Evolutionary conservation across 1,284 basidiomycete genomes (phyloP), one percentile per base, ranked within the genome.

Genomic region (Tremellales sp.): DNA sequence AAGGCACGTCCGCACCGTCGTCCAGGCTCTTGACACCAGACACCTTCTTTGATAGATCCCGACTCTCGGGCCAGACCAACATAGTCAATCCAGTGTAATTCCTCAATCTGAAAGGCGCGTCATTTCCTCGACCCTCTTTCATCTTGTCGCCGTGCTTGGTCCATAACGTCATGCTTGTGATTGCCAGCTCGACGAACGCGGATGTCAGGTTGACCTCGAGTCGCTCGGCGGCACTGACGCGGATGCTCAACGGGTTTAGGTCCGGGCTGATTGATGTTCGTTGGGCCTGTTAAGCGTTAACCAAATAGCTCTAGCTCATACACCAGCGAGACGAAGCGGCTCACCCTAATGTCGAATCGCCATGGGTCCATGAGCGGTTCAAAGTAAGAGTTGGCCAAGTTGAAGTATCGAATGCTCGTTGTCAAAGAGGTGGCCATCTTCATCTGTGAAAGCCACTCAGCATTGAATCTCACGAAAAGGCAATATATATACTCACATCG

Each of bases 351-450:
- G 25, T 85, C 84, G 61, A 97, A 87, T 22, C 82, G 86, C 94
- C 96, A 99, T 1, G 96, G 96, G 68, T 99, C 96, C 62, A 97
- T 89, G 45, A 99, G 76, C n/a, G 97, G 96, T 74, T 99, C 96
- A 90, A 96, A 99, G 67, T 98, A 92, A 42, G 96, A 98, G 67
- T 97, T 94, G 24, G 87, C 86, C 48, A 98, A 76, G 74, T 99
- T 99, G 88, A 91, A 98, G 69, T 96, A 98, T 59, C 86, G 91
- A 68, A 97, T 86, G 48, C 86, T 84, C 2, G 84, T 84, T 17
- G 84, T 84, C 58, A 96, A 77, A 0, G 86, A 85, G 0, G 85
- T 88, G 3, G 83, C 84, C 8, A 89, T 85, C 67, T 86, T 85
- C 42, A 96, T 75, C 89, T 94, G 57, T 26, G 48, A n/a, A n/a